Conservation (phyloP, 1,284 basidiomycete species). For the Apiotrichum gamsii region DNA sequence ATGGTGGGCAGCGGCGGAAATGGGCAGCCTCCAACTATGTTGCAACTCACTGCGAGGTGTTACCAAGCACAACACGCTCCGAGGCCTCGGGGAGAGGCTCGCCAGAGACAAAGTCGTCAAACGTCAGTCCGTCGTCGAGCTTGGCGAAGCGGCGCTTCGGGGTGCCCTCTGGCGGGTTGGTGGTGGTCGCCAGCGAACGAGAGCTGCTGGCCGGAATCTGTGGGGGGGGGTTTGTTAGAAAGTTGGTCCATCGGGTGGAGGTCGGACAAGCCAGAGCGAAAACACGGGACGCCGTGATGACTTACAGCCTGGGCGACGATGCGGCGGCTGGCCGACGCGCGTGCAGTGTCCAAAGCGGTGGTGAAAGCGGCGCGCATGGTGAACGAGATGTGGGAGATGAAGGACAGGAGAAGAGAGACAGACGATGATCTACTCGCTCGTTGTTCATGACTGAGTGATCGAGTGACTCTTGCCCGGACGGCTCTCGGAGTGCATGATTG, state of each 20-base stretch:
- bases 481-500: background rate
- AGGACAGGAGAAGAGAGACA: background rate
- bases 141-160: slow-evolving; percentile 35
- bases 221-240: too few species aligned
- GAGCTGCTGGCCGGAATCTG: slow-evolving; percentile 11
- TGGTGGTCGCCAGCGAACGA: slow-evolving; percentile 28
- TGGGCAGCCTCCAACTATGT: too few species aligned
- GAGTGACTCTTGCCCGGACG: background rate
- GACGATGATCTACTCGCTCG: background rate
- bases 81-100: slow-evolving; percentile 45
- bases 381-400: background rate
- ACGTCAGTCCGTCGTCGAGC: slow-evolving; percentile 64
- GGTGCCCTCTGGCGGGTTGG: slow-evolving; percentile 13
- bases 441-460: background rate
- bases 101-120: slow-evolving; percentile 78
- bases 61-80: slow-evolving; percentile 70
- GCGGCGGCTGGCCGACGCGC: slow-evolving; percentile 4
- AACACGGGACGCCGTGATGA: background rate
- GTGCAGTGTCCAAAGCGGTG: slow-evolving; percentile 3
- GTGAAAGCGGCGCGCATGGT: slow-evolving; percentile 8
- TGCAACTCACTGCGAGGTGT: slow-evolving; percentile 60
- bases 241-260: slow-evolving; percentile 3
- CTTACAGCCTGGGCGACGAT: slow-evolving; percentile 4
- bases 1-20: too few species aligned
- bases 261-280: background rate